Conservation (phyloP, 2,329 filamentous ascomycete species). For the Geosmithia putterillii region DNA sequence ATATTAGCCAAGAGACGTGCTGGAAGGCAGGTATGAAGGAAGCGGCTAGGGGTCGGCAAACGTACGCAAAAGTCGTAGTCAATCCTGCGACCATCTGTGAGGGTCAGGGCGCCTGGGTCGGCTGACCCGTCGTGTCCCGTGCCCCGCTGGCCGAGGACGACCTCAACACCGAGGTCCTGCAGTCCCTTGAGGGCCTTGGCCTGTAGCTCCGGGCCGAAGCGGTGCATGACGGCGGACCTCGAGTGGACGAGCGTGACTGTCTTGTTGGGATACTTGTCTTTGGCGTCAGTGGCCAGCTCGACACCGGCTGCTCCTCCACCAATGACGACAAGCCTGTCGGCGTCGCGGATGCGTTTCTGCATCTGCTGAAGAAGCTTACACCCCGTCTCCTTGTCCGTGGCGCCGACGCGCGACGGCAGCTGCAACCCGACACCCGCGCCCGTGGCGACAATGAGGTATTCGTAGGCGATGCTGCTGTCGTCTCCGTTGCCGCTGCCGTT, state of each 20-base stretch:
- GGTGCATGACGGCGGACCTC: constrained; percentile 30
- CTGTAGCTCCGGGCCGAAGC: constrained; percentile 32
- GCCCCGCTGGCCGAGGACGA: constrained; percentile 38
- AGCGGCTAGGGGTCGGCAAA: not conserved
- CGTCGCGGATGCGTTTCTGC: constrained; percentile 29
- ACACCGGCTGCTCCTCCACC: constrained; percentile 52
- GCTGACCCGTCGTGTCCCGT: constrained; percentile 20
- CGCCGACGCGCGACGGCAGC: constrained; percentile 35
- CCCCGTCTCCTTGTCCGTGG: constrained; percentile 26
- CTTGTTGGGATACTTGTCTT: constrained; percentile 42
- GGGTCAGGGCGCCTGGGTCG: constrained; percentile 19
- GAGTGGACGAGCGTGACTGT: constrained; percentile 46
- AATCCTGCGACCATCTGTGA: constrained; percentile 30
- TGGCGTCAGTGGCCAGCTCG: constrained; percentile 47
- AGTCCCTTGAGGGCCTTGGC: constrained; percentile 26
- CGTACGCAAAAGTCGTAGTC: constrained; percentile 38
- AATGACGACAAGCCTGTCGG: constrained; percentile 33
- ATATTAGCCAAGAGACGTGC: not conserved
- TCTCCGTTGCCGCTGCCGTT: constrained; percentile 22
- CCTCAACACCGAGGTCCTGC: constrained; percentile 30
- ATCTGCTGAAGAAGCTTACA: constrained; percentile 28
- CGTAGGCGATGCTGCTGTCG: constrained; percentile 28
- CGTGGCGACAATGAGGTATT: constrained; percentile 45
- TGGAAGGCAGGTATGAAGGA: not conserved
- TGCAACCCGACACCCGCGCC: constrained; percentile 31